phyloP scores from a whole-genome alignment of 1,139 yeast species.

The Saccharomyces pastorianus region DNA sequence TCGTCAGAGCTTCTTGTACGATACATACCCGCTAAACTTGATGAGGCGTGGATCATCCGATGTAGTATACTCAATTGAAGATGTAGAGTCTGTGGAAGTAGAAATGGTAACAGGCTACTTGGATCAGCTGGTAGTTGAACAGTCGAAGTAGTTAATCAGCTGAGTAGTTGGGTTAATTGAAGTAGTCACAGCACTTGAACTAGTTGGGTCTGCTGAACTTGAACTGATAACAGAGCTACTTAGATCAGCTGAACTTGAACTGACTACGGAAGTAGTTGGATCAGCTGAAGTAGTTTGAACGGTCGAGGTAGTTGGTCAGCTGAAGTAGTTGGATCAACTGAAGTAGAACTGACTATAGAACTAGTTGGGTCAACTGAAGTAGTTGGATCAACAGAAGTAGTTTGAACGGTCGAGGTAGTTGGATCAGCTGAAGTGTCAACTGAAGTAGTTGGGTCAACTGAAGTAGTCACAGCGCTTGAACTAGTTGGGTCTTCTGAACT shows the following conservation, averaged over 20 bases:
- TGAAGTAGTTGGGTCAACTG: neutral
- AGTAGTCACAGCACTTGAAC: neutral
- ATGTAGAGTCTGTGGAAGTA: neutral
- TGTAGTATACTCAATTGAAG: neutral
- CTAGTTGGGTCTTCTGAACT: neutral
- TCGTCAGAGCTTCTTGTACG: neutral
- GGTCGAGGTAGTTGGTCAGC: neutral
- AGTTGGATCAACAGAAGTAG: neutral
- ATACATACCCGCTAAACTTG: neutral
- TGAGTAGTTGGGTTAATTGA: neutral
- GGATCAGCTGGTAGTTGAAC: neutral
- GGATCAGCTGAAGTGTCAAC: neutral
- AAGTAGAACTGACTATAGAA: neutral
- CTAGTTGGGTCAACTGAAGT: neutral
- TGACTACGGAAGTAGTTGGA: neutral
- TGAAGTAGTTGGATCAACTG: neutral
- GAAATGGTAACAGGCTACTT: neutral
- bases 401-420: neutral
- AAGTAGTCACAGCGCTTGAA: neutral
- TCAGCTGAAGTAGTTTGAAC: neutral
- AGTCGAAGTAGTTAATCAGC: neutral
- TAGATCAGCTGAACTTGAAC: neutral
- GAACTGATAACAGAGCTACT: neutral
- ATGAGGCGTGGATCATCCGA: neutral
- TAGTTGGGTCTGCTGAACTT: neutral